Conservation (phyloP, 306 rosid species). For the Cicer arietinum region DNA sequence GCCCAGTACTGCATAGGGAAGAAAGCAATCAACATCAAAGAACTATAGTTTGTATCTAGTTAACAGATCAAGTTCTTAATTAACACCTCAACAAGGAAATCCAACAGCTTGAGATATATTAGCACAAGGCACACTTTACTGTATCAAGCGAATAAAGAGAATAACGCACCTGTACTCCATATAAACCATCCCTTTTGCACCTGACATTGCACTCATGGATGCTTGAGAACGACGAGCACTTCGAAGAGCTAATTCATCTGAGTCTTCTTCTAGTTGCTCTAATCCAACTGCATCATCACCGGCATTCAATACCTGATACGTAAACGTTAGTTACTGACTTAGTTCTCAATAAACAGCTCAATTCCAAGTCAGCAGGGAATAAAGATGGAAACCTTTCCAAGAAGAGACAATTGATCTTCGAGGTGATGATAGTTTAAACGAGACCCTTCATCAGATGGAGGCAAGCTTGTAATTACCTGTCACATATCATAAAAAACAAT, state of each 20-base stretch:
- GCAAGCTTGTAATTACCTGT: slow-evolving; percentile 96
- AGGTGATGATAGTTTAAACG: slow-evolving; percentile 73
- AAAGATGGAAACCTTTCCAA: slow-evolving; percentile 67
- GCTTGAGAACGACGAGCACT: slow-evolving; percentile 70
- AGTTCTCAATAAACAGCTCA: slow-evolving; percentile 27
- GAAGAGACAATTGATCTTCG: slow-evolving; percentile 87
- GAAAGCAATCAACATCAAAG: slow-evolving; percentile 14
- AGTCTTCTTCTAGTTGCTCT: slow-evolving; percentile 90
- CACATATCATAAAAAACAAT: slow-evolving; percentile 31
- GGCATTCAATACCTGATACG: slow-evolving; percentile 78
- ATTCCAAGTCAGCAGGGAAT: slow-evolving; percentile 28
- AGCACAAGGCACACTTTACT: background rate
- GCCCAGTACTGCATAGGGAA: slow-evolving; percentile 64
- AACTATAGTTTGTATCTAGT: slow-evolving; percentile 15
- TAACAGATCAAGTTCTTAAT: slow-evolving; percentile 21
- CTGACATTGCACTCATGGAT: slow-evolving; percentile 95
- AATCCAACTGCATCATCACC: slow-evolving; percentile 90
- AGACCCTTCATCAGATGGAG: slow-evolving; percentile 82
- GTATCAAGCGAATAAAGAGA: slow-evolving; percentile 20
- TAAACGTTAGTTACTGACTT: slow-evolving; percentile 42
- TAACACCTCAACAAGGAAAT: slow-evolving; percentile 18
- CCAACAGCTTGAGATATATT: slow-evolving; percentile 27
- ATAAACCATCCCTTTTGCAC: slow-evolving; percentile 90
- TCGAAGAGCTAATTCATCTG: slow-evolving; percentile 82
- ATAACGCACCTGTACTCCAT: slow-evolving; percentile 85